phyloP scores from a whole-genome alignment of 371 early-diverging fungal species.

The Gilbertella persicaria region DNA sequence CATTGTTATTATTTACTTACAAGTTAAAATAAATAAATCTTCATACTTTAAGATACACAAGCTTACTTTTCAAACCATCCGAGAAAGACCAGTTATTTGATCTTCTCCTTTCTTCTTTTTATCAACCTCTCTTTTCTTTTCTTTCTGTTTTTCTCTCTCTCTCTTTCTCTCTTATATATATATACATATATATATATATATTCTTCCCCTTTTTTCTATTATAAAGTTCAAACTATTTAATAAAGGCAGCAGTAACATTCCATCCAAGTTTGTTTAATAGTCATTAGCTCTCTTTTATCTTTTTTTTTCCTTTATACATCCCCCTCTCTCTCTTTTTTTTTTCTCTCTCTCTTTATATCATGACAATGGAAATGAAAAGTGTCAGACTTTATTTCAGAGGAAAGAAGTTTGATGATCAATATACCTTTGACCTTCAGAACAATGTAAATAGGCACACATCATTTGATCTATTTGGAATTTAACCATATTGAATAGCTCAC shows the following conservation, averaged over 20 bases:
- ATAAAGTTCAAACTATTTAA: too few relatives aligned
- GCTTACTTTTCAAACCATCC: too few relatives aligned
- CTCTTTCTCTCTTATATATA: neutral
- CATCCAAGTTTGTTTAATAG: too few relatives aligned
- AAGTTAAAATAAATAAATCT: too few relatives aligned
- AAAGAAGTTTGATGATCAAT: conserved; percentile 44
- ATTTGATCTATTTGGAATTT: neutral
- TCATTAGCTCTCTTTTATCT: neutral
- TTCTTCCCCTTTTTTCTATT: neutral
- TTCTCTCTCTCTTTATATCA: conserved; percentile 10
- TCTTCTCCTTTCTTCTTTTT: neutral
- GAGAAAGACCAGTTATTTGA: too few relatives aligned
- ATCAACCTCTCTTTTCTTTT: neutral
- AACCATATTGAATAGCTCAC: conserved; percentile 21
- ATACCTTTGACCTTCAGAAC: conserved; percentile 44
- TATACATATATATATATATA: neutral
- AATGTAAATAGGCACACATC: conserved; percentile 24
- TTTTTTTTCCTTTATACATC: neutral
- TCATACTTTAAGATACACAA: too few relatives aligned
- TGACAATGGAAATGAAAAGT: conserved; percentile 28
- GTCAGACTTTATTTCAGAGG: conserved; percentile 29
- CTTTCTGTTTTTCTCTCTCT: conserved; percentile 7
- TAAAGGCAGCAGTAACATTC: too few relatives aligned
- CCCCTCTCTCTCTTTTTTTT: neutral
- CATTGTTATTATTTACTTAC: too few relatives aligned